Evolutionary conservation across 2,329 filamentous ascomycete genomes (phyloP), one percentile per base, ranked within the genome.

Genomic region (Talaromyces atroroseus): DNA sequence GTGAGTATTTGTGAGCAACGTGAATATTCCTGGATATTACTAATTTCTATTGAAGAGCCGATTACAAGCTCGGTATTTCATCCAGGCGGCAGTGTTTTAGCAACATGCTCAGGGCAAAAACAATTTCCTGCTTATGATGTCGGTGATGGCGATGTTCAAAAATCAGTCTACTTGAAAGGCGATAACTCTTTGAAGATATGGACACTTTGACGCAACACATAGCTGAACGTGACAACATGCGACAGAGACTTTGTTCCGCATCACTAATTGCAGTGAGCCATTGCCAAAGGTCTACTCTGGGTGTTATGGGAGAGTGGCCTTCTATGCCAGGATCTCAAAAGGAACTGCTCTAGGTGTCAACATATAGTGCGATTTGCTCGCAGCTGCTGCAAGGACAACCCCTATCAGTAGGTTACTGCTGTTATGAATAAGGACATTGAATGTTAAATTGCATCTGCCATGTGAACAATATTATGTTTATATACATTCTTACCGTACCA

Each of bases 71-170:
- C 74, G 7, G 66, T 73, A 0, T 71, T 80, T 58, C 79, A 82
- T 65, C 74, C 74, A 4, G 66, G 65, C 40, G 78, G 76, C 7
- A 71, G 67, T 42, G 72, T 82, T 16, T 63, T 78, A 57, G 80
- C 76, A 11, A 82, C 78, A 1, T 77, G 74, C 57, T 80, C 78
- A 32, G 80, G 80, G 12, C 74, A 78, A 54, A 67, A 67, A 54
- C 62, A 64, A 40, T 65, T 64, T 40, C 54, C 60, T 20, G 46
- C 64, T 10, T 61, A 66, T 52, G 40, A 58, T 21, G 32, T 32
- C 8, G 58, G 63, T 14, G 63, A 66, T 7, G 44, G 10, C 32
- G 48, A n/a, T 45, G 3, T 53, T 4, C 49, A 24, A 11, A 16
- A 42, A 24, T 6, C 20, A 24, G 24, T 26, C 4, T 12, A 38